Conservation (phyloP, 2,329 filamentous ascomycete species). For the Pyricularia sp. region DNA sequence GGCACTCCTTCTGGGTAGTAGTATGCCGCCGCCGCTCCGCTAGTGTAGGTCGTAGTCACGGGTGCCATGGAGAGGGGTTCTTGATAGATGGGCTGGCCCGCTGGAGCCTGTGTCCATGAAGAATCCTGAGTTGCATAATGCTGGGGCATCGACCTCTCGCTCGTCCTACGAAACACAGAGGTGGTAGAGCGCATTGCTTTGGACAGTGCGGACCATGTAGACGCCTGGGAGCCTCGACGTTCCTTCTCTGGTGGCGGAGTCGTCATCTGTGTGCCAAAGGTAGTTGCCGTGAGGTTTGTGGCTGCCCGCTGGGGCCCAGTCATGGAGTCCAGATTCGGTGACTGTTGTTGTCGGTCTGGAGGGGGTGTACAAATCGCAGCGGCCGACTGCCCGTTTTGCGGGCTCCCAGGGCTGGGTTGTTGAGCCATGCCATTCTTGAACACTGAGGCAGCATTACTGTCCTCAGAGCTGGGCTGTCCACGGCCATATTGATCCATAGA, state of each 20-base stretch:
- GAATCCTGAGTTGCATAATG: not conserved
- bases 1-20: conserved; percentile 6
- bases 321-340: not conserved
- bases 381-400: not conserved
- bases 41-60: conserved; percentile 8
- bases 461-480: not conserved
- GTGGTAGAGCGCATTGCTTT: conserved; percentile 2
- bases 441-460: not conserved
- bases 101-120: not conserved
- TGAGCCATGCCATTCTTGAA: not conserved
- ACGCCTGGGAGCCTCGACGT: not conserved
- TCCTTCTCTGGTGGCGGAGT: not conserved
- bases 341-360: not conserved
- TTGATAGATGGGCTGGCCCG: conserved; percentile 6
- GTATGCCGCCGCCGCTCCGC: conserved; percentile 14
- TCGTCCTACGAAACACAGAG: conserved; percentile 2
- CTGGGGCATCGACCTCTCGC: conserved; percentile 2
- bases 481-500: conserved; percentile 4
- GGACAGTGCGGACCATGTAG: not conserved
- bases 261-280: not conserved
- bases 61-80: conserved; percentile 6
- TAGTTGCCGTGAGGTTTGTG: not conserved
- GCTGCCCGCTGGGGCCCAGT: not conserved
- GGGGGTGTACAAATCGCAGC: not conserved
- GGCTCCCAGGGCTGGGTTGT: not conserved